Evolutionary conservation across 1,284 basidiomycete species (phyloP), one percentile per base, ranked within the genome.

Genomic region (Porogramme epimiltina): DNA sequence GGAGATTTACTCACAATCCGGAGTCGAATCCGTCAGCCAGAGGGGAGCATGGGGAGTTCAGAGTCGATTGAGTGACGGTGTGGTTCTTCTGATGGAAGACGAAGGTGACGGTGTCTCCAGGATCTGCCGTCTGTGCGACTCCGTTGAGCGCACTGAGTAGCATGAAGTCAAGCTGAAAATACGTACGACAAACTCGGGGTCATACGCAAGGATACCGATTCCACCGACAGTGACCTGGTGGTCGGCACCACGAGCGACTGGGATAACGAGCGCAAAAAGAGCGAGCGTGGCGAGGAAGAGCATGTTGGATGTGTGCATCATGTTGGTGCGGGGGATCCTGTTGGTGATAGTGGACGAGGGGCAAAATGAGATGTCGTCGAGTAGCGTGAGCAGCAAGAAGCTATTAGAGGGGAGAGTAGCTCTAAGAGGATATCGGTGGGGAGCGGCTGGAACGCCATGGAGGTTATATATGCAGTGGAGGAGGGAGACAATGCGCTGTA

Each of bases 31-130:
- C 83, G 41, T 64, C 70, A 0, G 65, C 51, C 9, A 68, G 51
- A 11, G 67, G 66, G 0, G 66, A 52, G 58, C 84, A 87, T 2
- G 85, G 85, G 10, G 63, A 67, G 2, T 68, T 69, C 22, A 86
- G 73, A 2, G 79, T 73, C 2, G 82, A 84, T 55, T 85, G 83
- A 0, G 83, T 84, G 20, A 74, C 78, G 6, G 83, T 85, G 61
- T 87, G 84, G 64, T 85, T 86, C 64, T 83, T 79, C 64, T 81
- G 79, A 61, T 73, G 63, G 71, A 85, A 84, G 16, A 66, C 72
- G 62, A 85, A 85, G 24, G 68, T 54, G n/a, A 85, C 68, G 5
- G 64, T 60, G 55, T 85, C 82, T 15, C 81, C 81, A 18, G 61
- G 34, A 31, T 66, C 66, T 3, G 81, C 81, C 52, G 64, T 76